These are phyloP conservation scores for Ilex paraguariensis DNA, from an alignment of 305 asterid species.

Conservation along the genomic window DNA sequence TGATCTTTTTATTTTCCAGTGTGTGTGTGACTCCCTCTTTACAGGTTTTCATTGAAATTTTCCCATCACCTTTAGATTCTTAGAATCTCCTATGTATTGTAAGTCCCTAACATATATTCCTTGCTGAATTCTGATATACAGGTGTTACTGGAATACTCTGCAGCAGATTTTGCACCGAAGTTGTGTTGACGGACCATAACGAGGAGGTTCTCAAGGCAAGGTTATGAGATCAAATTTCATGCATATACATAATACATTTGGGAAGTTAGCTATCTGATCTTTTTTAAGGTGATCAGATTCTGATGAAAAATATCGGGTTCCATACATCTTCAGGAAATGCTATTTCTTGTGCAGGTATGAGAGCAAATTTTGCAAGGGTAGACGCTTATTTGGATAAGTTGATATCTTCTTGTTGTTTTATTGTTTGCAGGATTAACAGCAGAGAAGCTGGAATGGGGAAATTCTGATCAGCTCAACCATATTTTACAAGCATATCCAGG, in stretches of 20 bases:
- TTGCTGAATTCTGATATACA: constrained; percentile 14
- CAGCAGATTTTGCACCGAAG: constrained; percentile 73
- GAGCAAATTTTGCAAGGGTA: constrained; percentile 13
- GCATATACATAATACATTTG: constrained; percentile 10
- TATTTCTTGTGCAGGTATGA: constrained; percentile 44
- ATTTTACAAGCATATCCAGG: constrained; percentile 51
- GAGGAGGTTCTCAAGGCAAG: constrained; percentile 97
- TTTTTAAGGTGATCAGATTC: constrained; percentile 45
- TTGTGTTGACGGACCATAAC: constrained; percentile 85
- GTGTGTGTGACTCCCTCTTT: neutral
- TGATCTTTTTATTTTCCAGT: too few species aligned
- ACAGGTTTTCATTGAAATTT: too few species aligned
- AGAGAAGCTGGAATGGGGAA: constrained; percentile 94
- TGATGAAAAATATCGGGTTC: constrained; percentile 62
- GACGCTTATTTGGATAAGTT: constrained; percentile 1
- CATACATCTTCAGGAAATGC: constrained; percentile 38
- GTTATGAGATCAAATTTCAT: constrained; percentile 19
- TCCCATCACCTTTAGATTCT: neutral
- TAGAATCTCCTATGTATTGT: too few species aligned
- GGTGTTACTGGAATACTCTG: constrained; percentile 91
- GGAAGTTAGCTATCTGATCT: constrained; percentile 20
- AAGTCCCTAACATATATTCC: too few species aligned
- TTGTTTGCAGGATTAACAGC: constrained; percentile 46
- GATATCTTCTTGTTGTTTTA: constrained; percentile 11
- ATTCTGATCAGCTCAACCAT: constrained; percentile 56